Base-by-base conservation (phyloP, 495 filamentous ascomycete genomes). In the Pseudomonodictys pantanalensis region DNA sequence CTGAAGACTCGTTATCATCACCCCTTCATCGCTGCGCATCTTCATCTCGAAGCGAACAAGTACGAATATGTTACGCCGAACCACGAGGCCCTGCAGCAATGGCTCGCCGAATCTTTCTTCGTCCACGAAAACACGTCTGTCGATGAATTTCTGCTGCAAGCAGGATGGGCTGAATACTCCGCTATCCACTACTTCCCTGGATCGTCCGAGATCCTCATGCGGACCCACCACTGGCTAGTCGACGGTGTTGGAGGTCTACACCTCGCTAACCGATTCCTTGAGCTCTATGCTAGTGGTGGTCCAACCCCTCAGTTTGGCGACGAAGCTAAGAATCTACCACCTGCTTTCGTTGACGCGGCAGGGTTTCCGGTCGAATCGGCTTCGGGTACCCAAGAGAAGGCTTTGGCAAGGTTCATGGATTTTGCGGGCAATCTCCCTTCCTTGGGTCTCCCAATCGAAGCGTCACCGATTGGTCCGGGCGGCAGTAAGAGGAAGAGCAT, bases 171-270 rank as follows among this genome's bases (percentile, higher is more conserved):
- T 8, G 48, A 52, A n/a, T 52, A 6, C 9, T 52, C 48, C 9
- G 30, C 48, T 2, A 2, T 52, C 9, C 48, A 52, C 48, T 52
- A 32, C 26, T 52, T 52, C 24, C 48, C 48, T 5, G 10, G 35
- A 4, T 52, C 48, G n/a, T 52, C 48, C 25, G 22, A 52, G 25
- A 25, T 52, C 22, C 24, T 52, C 48, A 33, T 52, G 48, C 3
- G 48, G 11, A 52, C 48, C 10, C 48, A 52, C 22, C 48, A 52
- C 26, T 52, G 48, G 48, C 48, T 52, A n/a, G 30, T 52, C 26
- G 48, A 52, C 35, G 48, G 48, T n/a, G 30, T 52, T 18, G 48
- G 48, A 2, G 48, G 25, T n/a, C 35, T 52, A 32, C 48, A 52
- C 35, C 48, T 52, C 24, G 48, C 48, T 29, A 30, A 52, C 24